Evolutionary conservation across 768 basidiomycete genomes (phyloP).

Genomic region (Lactifluus pinguis): DNA sequence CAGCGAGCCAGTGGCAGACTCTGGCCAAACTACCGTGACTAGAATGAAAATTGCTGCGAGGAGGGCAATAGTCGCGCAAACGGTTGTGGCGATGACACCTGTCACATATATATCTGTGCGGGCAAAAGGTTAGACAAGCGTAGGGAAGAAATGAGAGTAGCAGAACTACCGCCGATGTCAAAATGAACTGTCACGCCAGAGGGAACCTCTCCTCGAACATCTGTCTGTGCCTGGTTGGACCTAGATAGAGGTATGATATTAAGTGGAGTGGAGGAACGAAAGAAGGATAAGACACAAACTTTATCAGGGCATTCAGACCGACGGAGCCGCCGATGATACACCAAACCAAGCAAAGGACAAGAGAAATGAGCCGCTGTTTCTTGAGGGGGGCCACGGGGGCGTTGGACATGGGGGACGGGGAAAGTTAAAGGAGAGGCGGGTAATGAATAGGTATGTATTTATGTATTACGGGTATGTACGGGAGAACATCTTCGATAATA

Average conservation of each 20-base stretch:
- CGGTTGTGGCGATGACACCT: slow-evolving; percentile 13
- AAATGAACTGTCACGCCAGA: slow-evolving; percentile 11
- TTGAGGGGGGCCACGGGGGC: not conserved
- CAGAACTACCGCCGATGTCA: slow-evolving; percentile 16
- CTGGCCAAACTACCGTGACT: slow-evolving; percentile 21
- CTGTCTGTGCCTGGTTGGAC: slow-evolving; percentile 10
- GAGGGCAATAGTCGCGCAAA: slow-evolving; percentile 26
- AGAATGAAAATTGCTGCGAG: slow-evolving; percentile 27
- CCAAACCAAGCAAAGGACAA: slow-evolving; percentile 26
- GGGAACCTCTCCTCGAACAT: slow-evolving; percentile 1
- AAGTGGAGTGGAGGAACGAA: not conserved
- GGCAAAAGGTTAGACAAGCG: slow-evolving; percentile 9
- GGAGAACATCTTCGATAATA: too few relatives aligned
- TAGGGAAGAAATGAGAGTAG: slow-evolving; percentile 9
- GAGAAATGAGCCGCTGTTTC: slow-evolving; percentile 22
- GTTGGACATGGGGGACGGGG: slow-evolving; percentile 1
- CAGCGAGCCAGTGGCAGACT: slow-evolving; percentile 5
- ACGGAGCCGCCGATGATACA: slow-evolving; percentile 24
- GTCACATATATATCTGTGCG: slow-evolving; percentile 21
- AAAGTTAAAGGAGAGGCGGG: not conserved
- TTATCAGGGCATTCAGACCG: slow-evolving; percentile 28
- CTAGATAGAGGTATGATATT: not conserved
- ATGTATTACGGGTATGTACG: not conserved
- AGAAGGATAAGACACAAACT: slow-evolving; percentile 15
- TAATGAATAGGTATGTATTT: slow-evolving; percentile 7